Conservation (phyloP, 768 basidiomycete species). For the Hypholoma fasciculare region DNA sequence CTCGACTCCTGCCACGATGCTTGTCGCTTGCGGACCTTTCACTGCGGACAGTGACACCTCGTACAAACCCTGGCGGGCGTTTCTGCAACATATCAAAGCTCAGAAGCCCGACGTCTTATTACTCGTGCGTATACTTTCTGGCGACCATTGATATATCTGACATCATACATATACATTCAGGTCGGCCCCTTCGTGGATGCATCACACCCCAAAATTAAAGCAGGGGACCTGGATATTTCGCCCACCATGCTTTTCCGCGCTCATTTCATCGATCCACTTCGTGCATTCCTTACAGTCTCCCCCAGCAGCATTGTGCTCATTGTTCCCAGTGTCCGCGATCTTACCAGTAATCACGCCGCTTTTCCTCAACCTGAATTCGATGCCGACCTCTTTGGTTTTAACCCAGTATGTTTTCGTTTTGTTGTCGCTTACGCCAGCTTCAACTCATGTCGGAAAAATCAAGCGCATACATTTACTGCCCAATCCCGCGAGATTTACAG, state of each 20-base stretch:
- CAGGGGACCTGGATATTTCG: slow-evolving; percentile 68
- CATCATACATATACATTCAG: slow-evolving; percentile 37
- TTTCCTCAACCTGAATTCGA: slow-evolving; percentile 79
- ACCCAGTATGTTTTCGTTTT: slow-evolving; percentile 46
- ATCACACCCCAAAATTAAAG: slow-evolving; percentile 69
- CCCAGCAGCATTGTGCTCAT: slow-evolving; percentile 75
- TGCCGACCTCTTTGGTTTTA: slow-evolving; percentile 37
- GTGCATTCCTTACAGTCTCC: slow-evolving; percentile 54
- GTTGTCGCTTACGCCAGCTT: no score
- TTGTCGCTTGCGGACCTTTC: slow-evolving; percentile 84
- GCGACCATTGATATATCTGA: not conserved
- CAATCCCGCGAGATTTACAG: slow-evolving; percentile 83
- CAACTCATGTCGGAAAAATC: not conserved
- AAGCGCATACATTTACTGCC: slow-evolving; percentile 81
- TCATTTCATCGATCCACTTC: slow-evolving; percentile 59
- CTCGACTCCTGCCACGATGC: slow-evolving; percentile 57
- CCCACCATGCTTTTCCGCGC: slow-evolving; percentile 69
- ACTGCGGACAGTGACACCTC: slow-evolving; percentile 76
- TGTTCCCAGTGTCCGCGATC: slow-evolving; percentile 81
- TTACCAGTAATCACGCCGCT: slow-evolving; percentile 76
- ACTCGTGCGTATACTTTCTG: slow-evolving; percentile 49
- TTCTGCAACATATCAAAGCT: slow-evolving; percentile 61
- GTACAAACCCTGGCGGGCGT: slow-evolving; percentile 67
- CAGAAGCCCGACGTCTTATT: slow-evolving; percentile 76
- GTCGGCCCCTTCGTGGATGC: slow-evolving; percentile 91